Evolutionary conservation across 2,329 filamentous ascomycete genomes (phyloP), one percentile per base, ranked within the genome.

Genomic region (Aspergillus pseudotamarii): DNA sequence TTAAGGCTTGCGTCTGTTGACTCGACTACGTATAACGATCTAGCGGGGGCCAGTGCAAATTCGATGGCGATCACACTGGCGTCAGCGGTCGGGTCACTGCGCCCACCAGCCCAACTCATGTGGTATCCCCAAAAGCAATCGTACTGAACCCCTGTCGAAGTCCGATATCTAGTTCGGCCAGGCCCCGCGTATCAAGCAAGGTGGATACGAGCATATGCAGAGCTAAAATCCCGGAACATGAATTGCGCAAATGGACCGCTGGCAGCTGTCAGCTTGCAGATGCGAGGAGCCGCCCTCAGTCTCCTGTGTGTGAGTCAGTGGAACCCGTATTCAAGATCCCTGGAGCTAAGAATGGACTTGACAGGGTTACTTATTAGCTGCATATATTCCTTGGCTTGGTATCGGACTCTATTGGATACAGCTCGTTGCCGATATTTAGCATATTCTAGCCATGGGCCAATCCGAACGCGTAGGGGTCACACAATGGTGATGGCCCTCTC

Each of bases 341-440:
- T 58, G 55, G 46, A 64, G 59, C 60, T 60, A 67, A 45, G 43
- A 59, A 65, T 64, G 53, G 45, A 58, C 43, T 54, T 48, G 59
- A 58, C 68, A 67, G 63, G 68, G 66, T 58, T 66, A 34, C 28
- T 58, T 60, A 43, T 64, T 76, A 75, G 73, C 65, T 73, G 73
- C 75, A 76, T 73, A 69, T 69, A 63, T 62, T 54, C 61, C 64
- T 58, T 68, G 64, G 65, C 69, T 56, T 48, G 66, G 57, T 62
- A 59, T 64, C 48, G 51, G 26, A 51, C 58, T 60, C 62, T 59
- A 76, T 75, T 77, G 74, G 74, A 65, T 58, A 59, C 62, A 36
- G 61, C 21, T 53, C 51, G 65, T 57, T 67, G 64, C 70, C 68
- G 64, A 67, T 63, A 60, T 66, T 70, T 68, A 74, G 66, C 62